Conservation (phyloP, 768 basidiomycete species). For the Leccinum broughii region DNA sequence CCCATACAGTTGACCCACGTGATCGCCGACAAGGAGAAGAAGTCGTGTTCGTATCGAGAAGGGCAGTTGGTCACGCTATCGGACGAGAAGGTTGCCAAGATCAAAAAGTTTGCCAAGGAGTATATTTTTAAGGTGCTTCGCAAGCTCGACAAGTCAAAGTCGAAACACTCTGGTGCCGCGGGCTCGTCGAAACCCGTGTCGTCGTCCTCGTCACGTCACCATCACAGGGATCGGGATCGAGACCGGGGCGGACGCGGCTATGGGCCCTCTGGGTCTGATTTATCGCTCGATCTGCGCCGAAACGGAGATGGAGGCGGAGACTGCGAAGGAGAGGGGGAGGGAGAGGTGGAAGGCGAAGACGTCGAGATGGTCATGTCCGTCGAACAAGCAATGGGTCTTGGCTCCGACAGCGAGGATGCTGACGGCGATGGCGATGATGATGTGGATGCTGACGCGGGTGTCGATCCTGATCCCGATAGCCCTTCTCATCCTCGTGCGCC, state of each 20-base stretch:
- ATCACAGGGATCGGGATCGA: conserved; percentile 6
- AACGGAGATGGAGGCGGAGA: conserved; percentile 14
- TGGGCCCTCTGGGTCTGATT: conserved; percentile 15
- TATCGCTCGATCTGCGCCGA: conserved; percentile 13
- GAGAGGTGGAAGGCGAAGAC: conserved; percentile 24
- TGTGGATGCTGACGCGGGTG: too few relatives aligned
- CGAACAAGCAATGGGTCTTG: conserved; percentile 48
- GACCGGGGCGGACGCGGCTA: not conserved
- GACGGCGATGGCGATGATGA: conserved; percentile 5
- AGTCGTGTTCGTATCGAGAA: conserved; percentile 76
- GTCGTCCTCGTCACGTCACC: conserved; percentile 13
- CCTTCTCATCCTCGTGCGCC: too few relatives aligned
- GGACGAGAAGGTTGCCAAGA: conserved; percentile 85
- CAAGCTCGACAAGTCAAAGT: conserved; percentile 53
- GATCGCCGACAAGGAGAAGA: conserved; percentile 95
- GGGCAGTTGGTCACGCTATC: conserved; percentile 72
- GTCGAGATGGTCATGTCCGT: conserved; percentile 40
- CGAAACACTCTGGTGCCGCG: conserved; percentile 7
- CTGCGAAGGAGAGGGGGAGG: not conserved
- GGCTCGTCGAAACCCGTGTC: conserved; percentile 21
- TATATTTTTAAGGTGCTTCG: conserved; percentile 81
- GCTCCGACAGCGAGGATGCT: conserved; percentile 35
- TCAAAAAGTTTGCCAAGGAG: conserved; percentile 92
- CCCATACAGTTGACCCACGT: conserved; percentile 70
- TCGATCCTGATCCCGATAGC: too few relatives aligned